Percentiles rank a stretch among this genome's conserved stretches.
These are phyloP conservation scores for Byssoonygena ceratinophila DNA, from an alignment of 2,329 filamentous ascomycete genomes.

Conservation along the genomic window DNA sequence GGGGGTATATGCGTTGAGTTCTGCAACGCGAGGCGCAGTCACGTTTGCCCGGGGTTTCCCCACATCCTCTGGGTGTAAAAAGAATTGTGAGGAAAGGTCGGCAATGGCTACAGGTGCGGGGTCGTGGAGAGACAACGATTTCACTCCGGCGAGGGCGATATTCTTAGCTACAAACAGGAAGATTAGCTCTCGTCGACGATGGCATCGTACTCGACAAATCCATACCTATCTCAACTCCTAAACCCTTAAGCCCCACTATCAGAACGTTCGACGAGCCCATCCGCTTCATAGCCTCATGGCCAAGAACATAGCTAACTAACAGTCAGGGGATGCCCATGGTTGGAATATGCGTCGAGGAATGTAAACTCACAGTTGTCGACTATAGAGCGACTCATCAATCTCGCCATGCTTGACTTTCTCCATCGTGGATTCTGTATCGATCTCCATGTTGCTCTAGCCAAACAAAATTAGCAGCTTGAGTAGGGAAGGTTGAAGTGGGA, in stretches of 20 bases:
- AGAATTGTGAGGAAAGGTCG: conserved; percentile 95
- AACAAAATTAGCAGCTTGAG: conserved; percentile 10
- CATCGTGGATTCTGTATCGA: conserved; percentile 48
- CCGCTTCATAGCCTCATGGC: conserved; percentile 89
- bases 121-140: conserved; percentile 89
- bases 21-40: conserved; percentile 78
- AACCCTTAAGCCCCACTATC: conserved; percentile 78
- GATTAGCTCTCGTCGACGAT: background rate
- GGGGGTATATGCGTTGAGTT: conserved; percentile 93
- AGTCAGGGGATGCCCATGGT: conserved; percentile 13
- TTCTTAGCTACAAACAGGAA: conserved; percentile 67
- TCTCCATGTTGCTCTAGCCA: conserved; percentile 49
- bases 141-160: conserved; percentile 92
- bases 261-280: conserved; percentile 96
- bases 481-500: conserved; percentile 1
- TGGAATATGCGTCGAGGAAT: background rate
- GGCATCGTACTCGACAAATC: conserved; percentile 7
- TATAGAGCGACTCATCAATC: conserved; percentile 59
- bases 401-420: conserved; percentile 54
- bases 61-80: conserved; percentile 76
- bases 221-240: conserved; percentile 78
- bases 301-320: conserved; percentile 49
- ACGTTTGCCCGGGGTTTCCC: conserved; percentile 82
- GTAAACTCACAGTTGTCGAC: conserved; percentile 46
- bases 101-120: conserved; percentile 71